phyloP scores from a whole-genome alignment of 495 filamentous ascomycete genomes.

The Mytilinidion resinicola region DNA sequence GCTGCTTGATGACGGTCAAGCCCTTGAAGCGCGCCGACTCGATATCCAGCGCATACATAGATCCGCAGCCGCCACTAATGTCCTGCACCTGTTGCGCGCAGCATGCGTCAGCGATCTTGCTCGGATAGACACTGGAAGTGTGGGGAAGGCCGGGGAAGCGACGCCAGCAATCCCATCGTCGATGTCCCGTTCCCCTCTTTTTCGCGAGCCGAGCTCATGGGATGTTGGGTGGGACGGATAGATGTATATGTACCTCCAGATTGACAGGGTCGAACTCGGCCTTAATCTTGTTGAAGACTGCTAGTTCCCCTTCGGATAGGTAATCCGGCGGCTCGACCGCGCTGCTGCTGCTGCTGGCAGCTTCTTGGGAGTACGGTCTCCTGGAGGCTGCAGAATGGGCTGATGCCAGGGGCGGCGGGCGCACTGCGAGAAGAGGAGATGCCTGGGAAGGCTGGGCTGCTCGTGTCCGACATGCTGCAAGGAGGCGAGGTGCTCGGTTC shows the following conservation, averaged over 20 bases:
- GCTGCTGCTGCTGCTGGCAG: background rate
- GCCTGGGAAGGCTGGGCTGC: background rate
- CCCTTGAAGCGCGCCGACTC: slow-evolving; percentile 59
- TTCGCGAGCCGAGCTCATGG: background rate
- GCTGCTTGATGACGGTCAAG: slow-evolving; percentile 61
- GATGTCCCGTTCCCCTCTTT: background rate
- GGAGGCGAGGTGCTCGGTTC: slow-evolving; percentile 13
- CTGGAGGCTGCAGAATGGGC: background rate
- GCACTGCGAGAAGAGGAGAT: background rate
- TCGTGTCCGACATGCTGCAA: slow-evolving; percentile 5
- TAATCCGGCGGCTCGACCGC: slow-evolving; percentile 41
- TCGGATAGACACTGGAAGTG: slow-evolving; percentile 3
- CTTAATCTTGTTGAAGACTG: slow-evolving; percentile 45
- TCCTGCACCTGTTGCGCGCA: slow-evolving; percentile 52
- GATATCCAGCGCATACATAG: slow-evolving; percentile 72
- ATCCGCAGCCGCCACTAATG: slow-evolving; percentile 70
- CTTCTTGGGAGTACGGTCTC: slow-evolving; percentile 10
- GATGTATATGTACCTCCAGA: slow-evolving; percentile 39
- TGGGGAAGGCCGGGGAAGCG: background rate
- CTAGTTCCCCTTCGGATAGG: slow-evolving; percentile 42
- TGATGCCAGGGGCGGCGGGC: background rate
- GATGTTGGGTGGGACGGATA: background rate
- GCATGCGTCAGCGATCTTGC: slow-evolving; percentile 1
- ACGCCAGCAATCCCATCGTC: background rate
- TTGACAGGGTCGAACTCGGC: slow-evolving; percentile 38